phyloP scores from a whole-genome alignment of 106 monocot species.

The Alisma plantagoaquatica region DNA sequence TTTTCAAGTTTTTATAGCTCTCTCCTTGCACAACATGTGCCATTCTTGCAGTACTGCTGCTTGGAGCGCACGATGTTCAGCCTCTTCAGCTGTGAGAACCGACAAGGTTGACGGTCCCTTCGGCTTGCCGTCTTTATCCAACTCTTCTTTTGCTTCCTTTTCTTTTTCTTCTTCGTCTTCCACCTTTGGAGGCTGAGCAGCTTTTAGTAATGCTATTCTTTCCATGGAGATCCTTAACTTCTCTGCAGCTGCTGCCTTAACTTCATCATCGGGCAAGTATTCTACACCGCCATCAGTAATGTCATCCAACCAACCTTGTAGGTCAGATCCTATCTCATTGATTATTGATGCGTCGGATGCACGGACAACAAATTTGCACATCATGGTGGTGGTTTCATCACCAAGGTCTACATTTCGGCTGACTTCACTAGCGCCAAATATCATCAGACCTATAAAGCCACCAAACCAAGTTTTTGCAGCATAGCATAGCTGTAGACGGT shows the following conservation, averaged over 20 bases:
- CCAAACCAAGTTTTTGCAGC: constrained; percentile 93
- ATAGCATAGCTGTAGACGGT: constrained; percentile 48
- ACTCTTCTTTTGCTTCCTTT: constrained; percentile 15
- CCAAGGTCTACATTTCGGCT: constrained; percentile 88
- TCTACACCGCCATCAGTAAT: constrained; percentile 76
- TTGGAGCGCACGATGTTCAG: constrained; percentile 77
- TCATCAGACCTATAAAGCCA: constrained; percentile 86
- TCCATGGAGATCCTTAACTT: constrained; percentile 74
- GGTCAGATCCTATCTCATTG: constrained; percentile 64
- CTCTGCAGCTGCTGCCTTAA: constrained; percentile 67
- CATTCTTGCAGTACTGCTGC: constrained; percentile 85
- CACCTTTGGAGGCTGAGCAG: constrained; percentile 54
- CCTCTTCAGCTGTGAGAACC: constrained; percentile 75
- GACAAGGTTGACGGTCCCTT: constrained; percentile 74
- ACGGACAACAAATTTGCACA: constrained; percentile 81
- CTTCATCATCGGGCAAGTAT: constrained; percentile 85
- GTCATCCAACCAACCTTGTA: too few species aligned
- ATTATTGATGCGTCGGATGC: constrained; percentile 77
- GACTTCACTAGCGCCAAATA: constrained; percentile 91
- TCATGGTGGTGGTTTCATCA: constrained; percentile 89
- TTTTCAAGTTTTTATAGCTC: constrained; percentile 38
- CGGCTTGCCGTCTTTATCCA: constrained; percentile 37
- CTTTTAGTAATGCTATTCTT: constrained; percentile 69
- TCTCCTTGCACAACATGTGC: constrained; percentile 78
- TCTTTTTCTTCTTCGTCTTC: constrained; percentile 29